Evolutionary conservation across 352 stramenopile genomes (phyloP), one percentile per base, ranked within the genome.

Genomic region (Poterioochromonas sp.): DNA sequence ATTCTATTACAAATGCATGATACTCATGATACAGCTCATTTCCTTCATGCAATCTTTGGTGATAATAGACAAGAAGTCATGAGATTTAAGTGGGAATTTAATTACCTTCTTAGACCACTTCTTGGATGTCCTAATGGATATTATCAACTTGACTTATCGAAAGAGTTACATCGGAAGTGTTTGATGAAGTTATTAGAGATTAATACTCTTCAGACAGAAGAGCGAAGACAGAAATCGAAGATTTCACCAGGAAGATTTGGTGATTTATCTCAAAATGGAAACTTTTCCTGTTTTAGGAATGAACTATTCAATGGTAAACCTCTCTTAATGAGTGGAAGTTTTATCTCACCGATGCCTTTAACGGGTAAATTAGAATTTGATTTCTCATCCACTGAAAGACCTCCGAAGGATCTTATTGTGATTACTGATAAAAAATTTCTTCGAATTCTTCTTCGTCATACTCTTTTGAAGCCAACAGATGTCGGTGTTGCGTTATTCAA

Each of bases 281-380:
- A 73, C 53, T 49, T 15, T 35, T 37, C 63, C 15, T 15, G 63
- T 53, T 73, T 73, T 73, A 26, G 63, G 15, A 73, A 73, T 73
- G 63, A 73, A n/a, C 41, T 44, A 40, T 69, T 69, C 26, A 44
- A 40, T 44, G 34, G 34, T 15, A 5, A n/a, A 26, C 32, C 29
- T 29, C 20, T 69, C 5, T 1, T 18, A 5, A 12, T 69, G 5
- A 44, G 0, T 26, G 29, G 3, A 32, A 11, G 0, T 5, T 69
- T 69, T 41, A 8, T 26, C 8, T 44, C 60, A 43, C 60, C 60
- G 8, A 44, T 69, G 34, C 60, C 60, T 11, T 1, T 20, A n/a
- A 29, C 35, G 8, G 60, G 60, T 11, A 39, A 43, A 69, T 44
- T 69, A 44, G 60, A 69, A n/a, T 69, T 69, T 26, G 60, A 69